Evolutionary conservation across 129 eudicot species (phyloP).

Genomic region (Oenanthe sinensis): DNA sequence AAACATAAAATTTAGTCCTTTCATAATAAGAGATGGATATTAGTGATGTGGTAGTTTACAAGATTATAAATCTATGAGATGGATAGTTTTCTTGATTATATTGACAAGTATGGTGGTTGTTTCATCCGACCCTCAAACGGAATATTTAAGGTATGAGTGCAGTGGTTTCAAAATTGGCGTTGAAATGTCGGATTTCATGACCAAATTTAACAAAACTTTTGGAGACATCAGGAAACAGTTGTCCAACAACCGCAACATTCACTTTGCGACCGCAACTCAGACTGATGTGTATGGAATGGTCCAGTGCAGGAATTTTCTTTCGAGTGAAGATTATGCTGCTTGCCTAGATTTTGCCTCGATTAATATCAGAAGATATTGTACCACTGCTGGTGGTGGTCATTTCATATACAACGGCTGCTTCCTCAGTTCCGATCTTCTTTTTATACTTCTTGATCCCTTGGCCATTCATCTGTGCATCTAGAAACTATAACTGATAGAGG

Average conservation of each 20-base stretch:
- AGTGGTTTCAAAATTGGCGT: neutral
- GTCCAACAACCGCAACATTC: constrained; percentile 22
- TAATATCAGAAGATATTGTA: constrained; percentile 32
- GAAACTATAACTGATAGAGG: no score
- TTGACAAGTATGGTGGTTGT: neutral
- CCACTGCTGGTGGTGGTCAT: no score
- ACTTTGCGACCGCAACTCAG: constrained; percentile 46
- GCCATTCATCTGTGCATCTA: no score
- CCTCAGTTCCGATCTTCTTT: no score
- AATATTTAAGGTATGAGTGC: neutral
- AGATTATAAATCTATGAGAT: no score
- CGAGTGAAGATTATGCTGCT: constrained; percentile 34
- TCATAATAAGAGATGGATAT: no score
- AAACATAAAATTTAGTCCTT: no score
- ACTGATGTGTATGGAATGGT: constrained; percentile 47
- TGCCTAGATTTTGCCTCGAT: constrained; percentile 45
- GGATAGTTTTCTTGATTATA: neutral
- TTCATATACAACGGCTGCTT: no score
- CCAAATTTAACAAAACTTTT: constrained; percentile 42
- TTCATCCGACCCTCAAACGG: neutral
- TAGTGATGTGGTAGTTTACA: no score
- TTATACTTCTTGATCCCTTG: no score
- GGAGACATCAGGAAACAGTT: constrained; percentile 32
- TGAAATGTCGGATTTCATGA: neutral
- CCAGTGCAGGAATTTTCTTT: constrained; percentile 61